Conservation (phyloP, 1,139 yeast genomes). For the Magnusiomyces paraingens region DNA sequence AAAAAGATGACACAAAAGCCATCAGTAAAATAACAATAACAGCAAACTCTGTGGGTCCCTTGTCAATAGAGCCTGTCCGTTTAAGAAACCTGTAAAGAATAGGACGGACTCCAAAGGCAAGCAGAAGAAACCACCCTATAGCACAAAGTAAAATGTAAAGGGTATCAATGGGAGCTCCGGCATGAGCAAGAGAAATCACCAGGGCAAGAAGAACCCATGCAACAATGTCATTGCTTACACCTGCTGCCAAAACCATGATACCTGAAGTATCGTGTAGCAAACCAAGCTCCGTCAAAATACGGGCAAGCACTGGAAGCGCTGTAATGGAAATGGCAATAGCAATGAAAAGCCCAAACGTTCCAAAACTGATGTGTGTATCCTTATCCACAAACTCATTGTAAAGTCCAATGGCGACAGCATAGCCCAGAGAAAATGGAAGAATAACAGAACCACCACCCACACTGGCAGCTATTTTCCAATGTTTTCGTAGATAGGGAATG, state of each 20-base stretch:
- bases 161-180: constrained; percentile 60
- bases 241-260: constrained; percentile 73
- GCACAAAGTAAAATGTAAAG: constrained; percentile 61
- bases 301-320: constrained; percentile 76
- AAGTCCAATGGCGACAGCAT: constrained; percentile 60
- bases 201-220: constrained; percentile 78
- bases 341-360: constrained; percentile 70
- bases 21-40: constrained; percentile 50
- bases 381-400: constrained; percentile 46
- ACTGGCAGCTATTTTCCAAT: constrained; percentile 51
- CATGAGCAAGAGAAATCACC: constrained; percentile 66
- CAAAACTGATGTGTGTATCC: constrained; percentile 44
- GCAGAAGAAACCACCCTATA: constrained; percentile 58
- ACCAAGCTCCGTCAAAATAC: constrained; percentile 67
- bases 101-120: constrained; percentile 51
- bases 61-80: constrained; percentile 45
- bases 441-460: constrained; percentile 69
- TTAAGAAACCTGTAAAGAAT: constrained; percentile 41
- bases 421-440: constrained; percentile 72
- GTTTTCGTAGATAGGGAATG: constrained; percentile 51
- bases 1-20: constrained; percentile 63
- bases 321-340: constrained; percentile 80
- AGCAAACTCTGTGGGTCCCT: constrained; percentile 61
- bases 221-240: constrained; percentile 69
- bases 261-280: constrained; percentile 69